phyloP scores from a whole-genome alignment of 345 rosid species.

The Populus nigra region DNA sequence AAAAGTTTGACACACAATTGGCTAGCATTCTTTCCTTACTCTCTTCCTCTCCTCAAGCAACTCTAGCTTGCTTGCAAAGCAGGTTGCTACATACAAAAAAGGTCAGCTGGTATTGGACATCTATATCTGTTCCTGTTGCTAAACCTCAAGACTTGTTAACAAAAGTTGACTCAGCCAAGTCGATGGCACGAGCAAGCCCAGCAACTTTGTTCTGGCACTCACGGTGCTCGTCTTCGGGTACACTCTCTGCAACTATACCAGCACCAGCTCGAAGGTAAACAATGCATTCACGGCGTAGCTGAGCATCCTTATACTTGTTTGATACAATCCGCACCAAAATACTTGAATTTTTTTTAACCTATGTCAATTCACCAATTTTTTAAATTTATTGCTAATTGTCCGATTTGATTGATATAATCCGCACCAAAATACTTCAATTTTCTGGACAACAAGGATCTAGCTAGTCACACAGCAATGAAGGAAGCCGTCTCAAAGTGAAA shows the following conservation, averaged over 20 bases:
- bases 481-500: neutral
- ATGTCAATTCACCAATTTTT: too few relatives aligned
- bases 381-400: too few relatives aligned
- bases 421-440: neutral
- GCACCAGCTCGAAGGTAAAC: constrained; percentile 87
- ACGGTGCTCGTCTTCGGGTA: constrained; percentile 62
- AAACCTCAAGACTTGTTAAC: constrained; percentile 34
- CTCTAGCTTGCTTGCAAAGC: neutral
- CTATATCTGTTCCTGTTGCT: neutral
- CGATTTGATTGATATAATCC: neutral
- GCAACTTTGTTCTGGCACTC: constrained; percentile 86
- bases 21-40: neutral
- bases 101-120: neutral
- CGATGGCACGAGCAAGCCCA: constrained; percentile 78
- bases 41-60: neutral
- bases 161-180: constrained; percentile 78
- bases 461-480: neutral
- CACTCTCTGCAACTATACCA: constrained; percentile 79
- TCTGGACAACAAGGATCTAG: neutral
- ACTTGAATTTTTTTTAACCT: too few relatives aligned
- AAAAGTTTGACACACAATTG: neutral
- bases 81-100: neutral
- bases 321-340: too few relatives aligned
- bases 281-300: constrained; percentile 65
- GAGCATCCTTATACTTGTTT: constrained; percentile 33